A percentile compares a stretch with the other conserved stretches of the same genome.
Evolutionary conservation across 1,139 yeast genomes (phyloP).

Genomic region (Kodamaea plutei): DNA sequence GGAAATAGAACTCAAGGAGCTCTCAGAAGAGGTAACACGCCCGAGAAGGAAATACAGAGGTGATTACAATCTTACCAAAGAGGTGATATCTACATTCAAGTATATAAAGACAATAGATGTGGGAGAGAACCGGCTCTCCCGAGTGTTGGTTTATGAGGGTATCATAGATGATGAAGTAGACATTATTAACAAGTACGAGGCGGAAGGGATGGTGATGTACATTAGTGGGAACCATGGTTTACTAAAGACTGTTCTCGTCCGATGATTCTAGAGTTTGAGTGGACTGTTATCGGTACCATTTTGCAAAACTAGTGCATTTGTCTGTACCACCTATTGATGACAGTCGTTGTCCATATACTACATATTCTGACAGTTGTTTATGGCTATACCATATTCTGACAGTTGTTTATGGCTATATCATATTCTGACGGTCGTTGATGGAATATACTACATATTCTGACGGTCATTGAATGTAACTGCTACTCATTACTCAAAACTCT

Average conservation of each 20-base stretch:
- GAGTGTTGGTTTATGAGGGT: slow-evolving; percentile 6
- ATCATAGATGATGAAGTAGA: slow-evolving; percentile 5
- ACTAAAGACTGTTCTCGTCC: slow-evolving; percentile 2
- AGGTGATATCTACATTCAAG: slow-evolving; percentile 4
- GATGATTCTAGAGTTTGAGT: no score
- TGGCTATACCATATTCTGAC: no score
- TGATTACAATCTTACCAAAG: slow-evolving; percentile 4
- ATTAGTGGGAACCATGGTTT: slow-evolving; percentile 7
- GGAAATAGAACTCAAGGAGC: slow-evolving; percentile 8
- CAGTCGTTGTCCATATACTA: no score
- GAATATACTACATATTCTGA: no score
- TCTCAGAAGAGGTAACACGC: slow-evolving; percentile 4
- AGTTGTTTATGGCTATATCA: no score
- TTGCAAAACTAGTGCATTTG: no score
- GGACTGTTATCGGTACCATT: no score
- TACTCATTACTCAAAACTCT: no score
- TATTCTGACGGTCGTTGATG: no score
- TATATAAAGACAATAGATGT: slow-evolving; percentile 4
- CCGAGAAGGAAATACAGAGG: slow-evolving; percentile 6
- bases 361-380: no score
- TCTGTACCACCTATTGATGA: no score
- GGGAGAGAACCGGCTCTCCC: slow-evolving; percentile 1
- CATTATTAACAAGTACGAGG: slow-evolving; percentile 5
- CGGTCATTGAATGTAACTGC: no score
- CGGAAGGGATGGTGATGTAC: slow-evolving; percentile 4